These are phyloP conservation scores for Sclerotinia minor DNA, from an alignment of 2,329 filamentous ascomycete genomes.

Conservation along the genomic window DNA sequence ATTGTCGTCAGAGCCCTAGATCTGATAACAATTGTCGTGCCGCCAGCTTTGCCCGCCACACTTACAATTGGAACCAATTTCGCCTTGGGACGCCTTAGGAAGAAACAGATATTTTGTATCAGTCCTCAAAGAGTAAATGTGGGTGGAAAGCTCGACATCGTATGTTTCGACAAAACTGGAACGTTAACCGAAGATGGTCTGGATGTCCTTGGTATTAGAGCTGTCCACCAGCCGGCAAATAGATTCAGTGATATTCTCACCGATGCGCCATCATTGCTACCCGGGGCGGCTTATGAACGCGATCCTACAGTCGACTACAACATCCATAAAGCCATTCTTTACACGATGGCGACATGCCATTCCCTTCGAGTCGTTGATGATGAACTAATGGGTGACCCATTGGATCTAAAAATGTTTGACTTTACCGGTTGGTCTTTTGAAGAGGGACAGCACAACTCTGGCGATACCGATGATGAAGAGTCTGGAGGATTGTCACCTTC, in stretches of 20 bases:
- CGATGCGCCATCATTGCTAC: conserved; percentile 60
- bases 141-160: conserved; percentile 89
- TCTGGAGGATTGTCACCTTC: conserved; percentile 79
- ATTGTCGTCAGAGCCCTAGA: conserved; percentile 92
- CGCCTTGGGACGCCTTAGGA: conserved; percentile 80
- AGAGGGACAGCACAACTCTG: conserved; percentile 72
- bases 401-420: conserved; percentile 98
- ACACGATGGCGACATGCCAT: conserved; percentile 97
- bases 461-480: conserved; percentile 70
- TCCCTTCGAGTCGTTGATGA: conserved; percentile 83
- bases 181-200: conserved; percentile 95
- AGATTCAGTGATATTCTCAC: conserved; percentile 76
- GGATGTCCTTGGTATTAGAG: conserved; percentile 85
- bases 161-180: conserved; percentile 99
- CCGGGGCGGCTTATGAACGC: conserved; percentile 53
- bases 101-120: conserved; percentile 94
- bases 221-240: conserved; percentile 63
- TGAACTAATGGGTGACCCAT: conserved; percentile 86
- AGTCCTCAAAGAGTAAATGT: conserved; percentile 97
- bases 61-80: conserved; percentile 97
- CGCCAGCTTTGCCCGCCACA: conserved; percentile 89
- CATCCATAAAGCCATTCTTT: conserved; percentile 69
- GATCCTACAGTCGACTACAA: conserved; percentile 61
- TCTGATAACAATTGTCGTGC: conserved; percentile 95
- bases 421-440: conserved; percentile 93